These are phyloP conservation scores for Kwoniella shandongensis DNA, from an alignment of 768 basidiomycete genomes.

Conservation along the genomic window DNA sequence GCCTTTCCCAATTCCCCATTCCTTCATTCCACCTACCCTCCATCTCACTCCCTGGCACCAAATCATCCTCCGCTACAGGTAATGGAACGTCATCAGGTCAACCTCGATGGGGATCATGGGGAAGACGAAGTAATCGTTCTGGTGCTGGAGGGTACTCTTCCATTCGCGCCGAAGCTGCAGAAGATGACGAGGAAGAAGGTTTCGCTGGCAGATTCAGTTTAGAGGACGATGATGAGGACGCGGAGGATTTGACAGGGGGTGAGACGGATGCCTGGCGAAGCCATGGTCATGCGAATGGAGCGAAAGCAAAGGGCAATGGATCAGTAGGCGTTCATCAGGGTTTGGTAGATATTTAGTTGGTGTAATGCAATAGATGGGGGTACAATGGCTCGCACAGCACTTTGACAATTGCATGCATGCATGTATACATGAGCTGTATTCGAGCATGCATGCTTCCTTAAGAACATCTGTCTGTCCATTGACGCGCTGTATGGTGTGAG, in stretches of 20 bases:
- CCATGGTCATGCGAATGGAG: slow-evolving; percentile 1
- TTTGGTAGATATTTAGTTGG: slow-evolving; percentile 33
- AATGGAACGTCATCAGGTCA: slow-evolving; percentile 3
- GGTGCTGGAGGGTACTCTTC: slow-evolving; percentile 47
- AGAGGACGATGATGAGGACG: slow-evolving; percentile 49
- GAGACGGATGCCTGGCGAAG: slow-evolving; percentile 50
- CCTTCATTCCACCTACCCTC: slow-evolving; percentile 21
- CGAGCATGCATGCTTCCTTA: no score
- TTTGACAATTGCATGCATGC: no score
- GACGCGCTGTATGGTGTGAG: no score
- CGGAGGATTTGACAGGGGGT: slow-evolving; percentile 27
- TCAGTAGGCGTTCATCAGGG: slow-evolving; percentile 36
- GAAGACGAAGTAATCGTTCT: slow-evolving; percentile 18
- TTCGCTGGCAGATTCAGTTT: slow-evolving; percentile 50
- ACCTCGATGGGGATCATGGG: slow-evolving; percentile 35
- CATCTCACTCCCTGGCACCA: slow-evolving; percentile 3
- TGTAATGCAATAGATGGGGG: no score
- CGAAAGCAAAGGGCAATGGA: slow-evolving; percentile 5
- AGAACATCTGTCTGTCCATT: no score
- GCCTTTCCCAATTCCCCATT: slow-evolving; percentile 49
- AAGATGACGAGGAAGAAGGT: slow-evolving; percentile 47
- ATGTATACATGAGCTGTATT: no score
- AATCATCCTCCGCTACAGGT: background rate
- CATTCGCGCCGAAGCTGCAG: slow-evolving; percentile 46
- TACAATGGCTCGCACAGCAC: no score